phyloP scores from a whole-genome alignment of 164 flowering plant species.

The Vitis cinerea region DNA sequence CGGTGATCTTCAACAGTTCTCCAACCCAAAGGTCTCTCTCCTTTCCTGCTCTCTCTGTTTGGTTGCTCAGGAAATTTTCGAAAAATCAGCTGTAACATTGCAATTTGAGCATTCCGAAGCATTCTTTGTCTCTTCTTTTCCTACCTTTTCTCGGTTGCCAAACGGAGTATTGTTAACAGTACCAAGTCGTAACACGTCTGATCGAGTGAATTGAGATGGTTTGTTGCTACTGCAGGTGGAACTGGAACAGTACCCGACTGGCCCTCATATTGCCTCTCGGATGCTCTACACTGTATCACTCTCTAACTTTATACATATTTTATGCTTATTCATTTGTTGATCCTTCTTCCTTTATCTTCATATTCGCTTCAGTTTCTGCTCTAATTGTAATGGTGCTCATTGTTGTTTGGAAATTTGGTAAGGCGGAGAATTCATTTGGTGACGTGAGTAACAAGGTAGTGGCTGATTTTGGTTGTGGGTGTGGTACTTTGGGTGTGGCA shows the following conservation, averaged over 20 bases:
- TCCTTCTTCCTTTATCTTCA: not conserved
- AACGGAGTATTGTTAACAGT: not conserved
- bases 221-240: constrained; percentile 49
- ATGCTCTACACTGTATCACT: constrained; percentile 69
- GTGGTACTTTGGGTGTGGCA: constrained; percentile 90
- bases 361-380: not conserved
- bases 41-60: constrained; percentile 8
- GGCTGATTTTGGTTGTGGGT: constrained; percentile 98
- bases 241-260: constrained; percentile 93
- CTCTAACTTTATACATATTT: not conserved
- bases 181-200: not conserved
- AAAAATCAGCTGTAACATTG: not conserved
- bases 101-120: no score
- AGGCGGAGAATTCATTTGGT: constrained; percentile 94
- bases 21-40: constrained; percentile 65
- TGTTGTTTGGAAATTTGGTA: not conserved
- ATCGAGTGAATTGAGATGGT: not conserved
- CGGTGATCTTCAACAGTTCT: constrained; percentile 80
- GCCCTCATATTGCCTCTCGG: constrained; percentile 94
- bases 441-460: constrained; percentile 79
- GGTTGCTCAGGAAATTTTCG: not conserved
- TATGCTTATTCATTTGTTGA: not conserved
- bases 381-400: no score
- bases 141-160: not conserved
- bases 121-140: no score